Percentiles rank a stretch among this genome's conserved stretches.
These are phyloP conservation scores for Phytophthora fragariaefolia DNA, from an alignment of 352 stramenopile species.

Conservation along the genomic window DNA sequence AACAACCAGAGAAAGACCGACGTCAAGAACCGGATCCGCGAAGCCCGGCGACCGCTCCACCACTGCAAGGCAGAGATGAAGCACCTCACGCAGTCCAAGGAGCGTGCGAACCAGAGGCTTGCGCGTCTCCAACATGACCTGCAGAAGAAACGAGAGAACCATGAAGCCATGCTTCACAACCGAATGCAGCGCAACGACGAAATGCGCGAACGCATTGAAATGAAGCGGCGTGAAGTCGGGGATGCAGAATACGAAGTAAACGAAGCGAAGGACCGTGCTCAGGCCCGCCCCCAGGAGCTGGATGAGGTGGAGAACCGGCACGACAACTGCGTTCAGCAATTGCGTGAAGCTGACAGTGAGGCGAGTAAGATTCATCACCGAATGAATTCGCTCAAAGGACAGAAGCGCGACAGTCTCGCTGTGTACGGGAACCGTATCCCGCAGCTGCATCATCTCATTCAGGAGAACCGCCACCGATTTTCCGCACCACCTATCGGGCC, in stretches of 20 bases:
- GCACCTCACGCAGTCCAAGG: slow-evolving; percentile 55
- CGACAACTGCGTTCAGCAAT: slow-evolving; percentile 58
- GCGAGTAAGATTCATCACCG: slow-evolving; percentile 50
- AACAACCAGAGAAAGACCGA: slow-evolving; percentile 58
- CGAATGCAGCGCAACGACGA: slow-evolving; percentile 65
- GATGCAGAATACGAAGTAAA: slow-evolving; percentile 51
- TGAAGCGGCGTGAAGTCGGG: slow-evolving; percentile 52
- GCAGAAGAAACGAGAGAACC: slow-evolving; percentile 55
- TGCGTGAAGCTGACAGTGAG: slow-evolving; percentile 67
- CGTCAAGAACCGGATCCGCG: slow-evolving; percentile 66
- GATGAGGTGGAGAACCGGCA: slow-evolving; percentile 69
- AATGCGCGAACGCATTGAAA: slow-evolving; percentile 62
- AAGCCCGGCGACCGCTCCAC: slow-evolving; percentile 69
- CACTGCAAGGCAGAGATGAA: slow-evolving; percentile 74
- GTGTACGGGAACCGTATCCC: slow-evolving; percentile 76
- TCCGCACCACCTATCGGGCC: slow-evolving; percentile 71
- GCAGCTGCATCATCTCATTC: slow-evolving; percentile 77
- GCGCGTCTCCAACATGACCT: slow-evolving; percentile 58
- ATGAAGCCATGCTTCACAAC: slow-evolving; percentile 64
- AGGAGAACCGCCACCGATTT: slow-evolving; percentile 74
- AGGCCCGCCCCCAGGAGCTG: slow-evolving; percentile 38
- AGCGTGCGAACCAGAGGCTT: slow-evolving; percentile 60
- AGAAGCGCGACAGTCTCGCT: slow-evolving; percentile 66
- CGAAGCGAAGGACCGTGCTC: slow-evolving; percentile 38
- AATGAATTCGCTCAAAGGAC: slow-evolving; percentile 51